Percentiles rank a stretch among this genome's conserved stretches.
Evolutionary conservation across 73 alveolate genomes (phyloP).

Genomic region (Diophrys sp.): DNA sequence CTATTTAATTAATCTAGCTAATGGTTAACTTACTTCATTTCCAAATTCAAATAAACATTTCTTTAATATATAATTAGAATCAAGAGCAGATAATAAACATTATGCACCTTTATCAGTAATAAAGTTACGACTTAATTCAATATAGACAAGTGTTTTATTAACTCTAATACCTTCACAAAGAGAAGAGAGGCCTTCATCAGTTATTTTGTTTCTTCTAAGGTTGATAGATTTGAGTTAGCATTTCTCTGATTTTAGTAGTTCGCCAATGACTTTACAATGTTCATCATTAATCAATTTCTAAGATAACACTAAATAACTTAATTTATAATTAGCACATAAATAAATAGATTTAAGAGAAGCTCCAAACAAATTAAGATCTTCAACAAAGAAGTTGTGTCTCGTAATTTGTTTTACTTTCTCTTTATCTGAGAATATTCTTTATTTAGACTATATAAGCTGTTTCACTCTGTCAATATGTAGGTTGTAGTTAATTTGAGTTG

Average conservation of each 20-base stretch:
- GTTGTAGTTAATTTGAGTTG: neutral
- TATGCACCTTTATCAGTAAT: neutral
- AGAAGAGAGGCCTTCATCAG: neutral
- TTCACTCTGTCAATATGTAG: neutral
- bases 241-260: neutral
- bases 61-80: neutral
- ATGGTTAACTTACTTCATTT: too few relatives aligned
- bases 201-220: neutral
- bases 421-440: too few relatives aligned
- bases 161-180: neutral
- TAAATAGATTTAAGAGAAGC: neutral
- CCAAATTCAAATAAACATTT: conserved; percentile 1
- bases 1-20: too few relatives aligned
- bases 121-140: neutral
- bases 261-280: conserved; percentile 5
- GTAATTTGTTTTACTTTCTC: neutral
- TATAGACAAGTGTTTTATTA: neutral
- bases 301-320: neutral
- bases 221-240: neutral
- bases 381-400: neutral
- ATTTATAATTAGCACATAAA: neutral
- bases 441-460: neutral
- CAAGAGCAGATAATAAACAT: neutral
- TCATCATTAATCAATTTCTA: neutral
- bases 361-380: conserved; percentile 3